Conservation (phyloP, 192 early-diverging fungal species). For the Umbelopsis sp. region DNA sequence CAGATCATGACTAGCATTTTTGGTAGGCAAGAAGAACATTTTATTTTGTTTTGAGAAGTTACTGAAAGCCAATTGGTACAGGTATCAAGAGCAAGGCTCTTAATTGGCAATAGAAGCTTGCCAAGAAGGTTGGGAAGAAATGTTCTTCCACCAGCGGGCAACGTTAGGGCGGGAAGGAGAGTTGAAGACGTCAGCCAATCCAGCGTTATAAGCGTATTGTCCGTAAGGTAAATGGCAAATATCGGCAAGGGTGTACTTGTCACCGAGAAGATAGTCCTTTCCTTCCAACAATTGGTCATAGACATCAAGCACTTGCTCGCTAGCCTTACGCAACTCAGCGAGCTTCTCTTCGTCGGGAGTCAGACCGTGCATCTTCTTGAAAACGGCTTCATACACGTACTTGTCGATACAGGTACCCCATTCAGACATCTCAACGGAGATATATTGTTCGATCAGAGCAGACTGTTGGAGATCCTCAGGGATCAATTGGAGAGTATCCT, state of each 20-base stretch:
- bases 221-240: constrained; percentile 22
- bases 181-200: constrained; percentile 8
- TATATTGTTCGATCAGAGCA: constrained; percentile 39
- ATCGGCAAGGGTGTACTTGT: constrained; percentile 24
- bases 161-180: constrained; percentile 25
- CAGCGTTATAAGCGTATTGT: background rate
- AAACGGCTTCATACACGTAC: constrained; percentile 1
- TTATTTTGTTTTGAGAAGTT: background rate
- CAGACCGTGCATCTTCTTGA: background rate
- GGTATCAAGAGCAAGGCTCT: background rate
- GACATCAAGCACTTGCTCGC: constrained; percentile 9
- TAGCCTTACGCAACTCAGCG: background rate
- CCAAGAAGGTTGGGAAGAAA: constrained; percentile 9
- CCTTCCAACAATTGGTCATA: constrained; percentile 32
- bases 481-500: constrained; percentile 28
- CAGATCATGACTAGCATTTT: too few relatives aligned
- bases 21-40: too few relatives aligned
- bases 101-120: constrained; percentile 1
- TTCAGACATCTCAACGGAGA: constrained; percentile 27
- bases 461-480: constrained; percentile 32
- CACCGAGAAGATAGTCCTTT: constrained; percentile 29
- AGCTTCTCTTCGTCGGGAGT: constrained; percentile 10
- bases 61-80: background rate
- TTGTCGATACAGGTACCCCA: background rate
- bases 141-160: constrained; percentile 31